These are phyloP conservation scores for Fusarium bulbicola DNA, from an alignment of 2,329 filamentous ascomycete species.

Conservation along the genomic window DNA sequence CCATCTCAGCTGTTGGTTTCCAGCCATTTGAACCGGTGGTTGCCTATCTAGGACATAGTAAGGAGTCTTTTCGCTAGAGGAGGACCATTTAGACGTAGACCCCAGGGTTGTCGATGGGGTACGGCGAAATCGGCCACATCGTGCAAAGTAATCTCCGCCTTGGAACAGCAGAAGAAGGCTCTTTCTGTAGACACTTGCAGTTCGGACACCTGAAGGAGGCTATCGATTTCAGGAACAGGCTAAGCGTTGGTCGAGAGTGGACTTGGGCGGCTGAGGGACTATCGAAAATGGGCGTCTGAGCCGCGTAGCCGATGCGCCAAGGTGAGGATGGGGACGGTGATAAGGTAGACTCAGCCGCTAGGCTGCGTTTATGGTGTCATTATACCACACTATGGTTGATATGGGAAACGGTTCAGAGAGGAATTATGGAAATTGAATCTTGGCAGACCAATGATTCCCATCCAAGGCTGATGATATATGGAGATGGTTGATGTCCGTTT, in stretches of 20 bases:
- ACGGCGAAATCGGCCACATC: background rate
- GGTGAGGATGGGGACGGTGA: background rate
- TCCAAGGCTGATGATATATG: background rate
- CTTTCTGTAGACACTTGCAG: slow-evolving; percentile 11
- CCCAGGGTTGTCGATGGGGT: slow-evolving; percentile 3
- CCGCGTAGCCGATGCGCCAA: slow-evolving; percentile 28
- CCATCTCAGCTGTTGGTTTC: slow-evolving; percentile 7
- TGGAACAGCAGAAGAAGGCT: slow-evolving; percentile 2
- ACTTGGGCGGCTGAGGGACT: slow-evolving; percentile 14
- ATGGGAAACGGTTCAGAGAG: slow-evolving; percentile 6
- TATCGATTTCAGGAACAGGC: slow-evolving; percentile 46
- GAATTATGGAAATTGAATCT: slow-evolving; percentile 17
- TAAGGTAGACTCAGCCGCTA: background rate
- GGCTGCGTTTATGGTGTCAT: slow-evolving; percentile 9
- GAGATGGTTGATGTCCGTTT: background rate
- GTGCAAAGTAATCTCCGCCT: slow-evolving; percentile 32
- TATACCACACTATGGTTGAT: background rate
- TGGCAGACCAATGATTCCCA: slow-evolving; percentile 7
- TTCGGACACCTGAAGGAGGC: slow-evolving; percentile 5
- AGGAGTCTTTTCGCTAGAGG: slow-evolving; percentile 7
- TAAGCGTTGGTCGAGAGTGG: slow-evolving; percentile 35
- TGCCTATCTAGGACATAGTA: slow-evolving; percentile 34
- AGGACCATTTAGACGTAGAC: background rate
- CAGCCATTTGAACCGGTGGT: slow-evolving; percentile 33
- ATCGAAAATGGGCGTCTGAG: slow-evolving; percentile 20